Evolutionary conservation across 2,329 filamentous ascomycete genomes (phyloP), one percentile per base, ranked within the genome.

Genomic region (Lachnellula willkommii): DNA sequence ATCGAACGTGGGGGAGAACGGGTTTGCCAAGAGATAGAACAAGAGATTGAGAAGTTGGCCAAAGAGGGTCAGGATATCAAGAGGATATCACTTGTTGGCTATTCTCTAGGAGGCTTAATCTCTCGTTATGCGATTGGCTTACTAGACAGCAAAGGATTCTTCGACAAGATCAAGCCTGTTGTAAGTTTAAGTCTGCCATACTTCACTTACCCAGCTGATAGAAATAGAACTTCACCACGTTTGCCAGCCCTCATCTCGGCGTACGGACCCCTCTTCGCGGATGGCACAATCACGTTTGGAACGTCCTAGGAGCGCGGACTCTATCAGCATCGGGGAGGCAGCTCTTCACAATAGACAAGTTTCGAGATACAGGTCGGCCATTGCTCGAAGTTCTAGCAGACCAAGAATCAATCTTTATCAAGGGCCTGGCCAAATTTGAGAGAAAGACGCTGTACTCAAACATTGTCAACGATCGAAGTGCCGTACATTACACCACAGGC

Each of bases 41-140:
- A 87, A 63, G 78, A 85, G 64, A 69, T 88, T 54, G 77, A 79
- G 54, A 69, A 71, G 46, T 78, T 85, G 51, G 78, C 81, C 49
- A 74, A 74, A 43, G 75, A 78, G 28, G 92, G 90, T 22, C 82
- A 87, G 63, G 79, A 82, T 43, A 87, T 96, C 66, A 85, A 75
- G 48, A 95, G 91, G 73, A 77, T 97, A 61, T 96, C 91, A 70
- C 77, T 97, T 42, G 80, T 93, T 45, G 93, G 93, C 40, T 96
- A 97, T 71, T 95, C 90, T 0, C 78, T 96, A 1, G 93, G 93
- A 47, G 93, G 93, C 0, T 76, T 97, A 6, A 84, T 97, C 4
- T 85, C 90, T 9, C 81, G 93, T 57, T 97, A 96, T 74, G 88
- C 89, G 2, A 80, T 96, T 55, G 93, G 93, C 0, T 74, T 97